phyloP scores from a whole-genome alignment of 495 filamentous ascomycete genomes.

The Parathielavia appendiculata region DNA sequence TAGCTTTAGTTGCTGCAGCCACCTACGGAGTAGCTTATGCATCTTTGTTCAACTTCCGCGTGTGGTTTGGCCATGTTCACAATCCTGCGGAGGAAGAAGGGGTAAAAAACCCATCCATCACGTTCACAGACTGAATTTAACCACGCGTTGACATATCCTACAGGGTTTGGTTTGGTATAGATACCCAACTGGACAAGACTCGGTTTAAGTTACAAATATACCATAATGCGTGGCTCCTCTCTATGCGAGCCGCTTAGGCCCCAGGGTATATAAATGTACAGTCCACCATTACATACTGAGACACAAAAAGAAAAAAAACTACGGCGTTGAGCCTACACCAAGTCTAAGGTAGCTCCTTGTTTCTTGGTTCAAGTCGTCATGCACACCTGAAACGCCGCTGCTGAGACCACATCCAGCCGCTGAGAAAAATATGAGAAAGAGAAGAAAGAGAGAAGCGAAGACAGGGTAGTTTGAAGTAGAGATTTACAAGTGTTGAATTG shows the following conservation, averaged over 20 bases:
- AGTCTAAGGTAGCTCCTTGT: background rate
- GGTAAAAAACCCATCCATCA: too few relatives aligned
- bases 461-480: background rate
- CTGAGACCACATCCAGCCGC: background rate
- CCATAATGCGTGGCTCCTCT: background rate
- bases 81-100: too few relatives aligned
- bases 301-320: background rate
- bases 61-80: too few relatives aligned
- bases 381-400: slow-evolving; percentile 10
- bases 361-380: background rate
- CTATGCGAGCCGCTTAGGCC: background rate
- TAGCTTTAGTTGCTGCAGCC: too few relatives aligned
- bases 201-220: background rate
- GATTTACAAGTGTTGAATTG: background rate
- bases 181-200: background rate
- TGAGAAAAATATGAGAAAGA: background rate
- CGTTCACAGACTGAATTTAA: too few relatives aligned
- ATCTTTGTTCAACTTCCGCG: too few relatives aligned
- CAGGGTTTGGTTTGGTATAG: background rate
- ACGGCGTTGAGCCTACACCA: slow-evolving; percentile 10
- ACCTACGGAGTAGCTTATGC: too few relatives aligned
- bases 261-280: slow-evolving; percentile 8
- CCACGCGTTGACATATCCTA: too few relatives aligned
- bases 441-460: background rate
- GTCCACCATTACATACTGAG: background rate